Percentiles rank a stretch among this genome's conserved stretches.
These are phyloP conservation scores for Phytophthora lateralis DNA, from an alignment of 352 stramenopile species.

Conservation along the genomic window DNA sequence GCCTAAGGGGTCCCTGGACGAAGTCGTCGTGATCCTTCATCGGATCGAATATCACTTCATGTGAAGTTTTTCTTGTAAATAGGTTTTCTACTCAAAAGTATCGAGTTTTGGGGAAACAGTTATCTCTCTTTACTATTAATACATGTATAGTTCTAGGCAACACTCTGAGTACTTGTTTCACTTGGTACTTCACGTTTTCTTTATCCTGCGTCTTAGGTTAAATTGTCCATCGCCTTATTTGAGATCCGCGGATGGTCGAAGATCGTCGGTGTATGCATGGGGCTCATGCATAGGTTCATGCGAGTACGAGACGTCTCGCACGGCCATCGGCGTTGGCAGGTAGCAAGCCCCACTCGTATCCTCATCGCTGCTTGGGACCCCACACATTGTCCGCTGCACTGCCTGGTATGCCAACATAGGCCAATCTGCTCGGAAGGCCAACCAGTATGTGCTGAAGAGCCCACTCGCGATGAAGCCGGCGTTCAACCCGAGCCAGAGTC, in stretches of 20 bases:
- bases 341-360: constrained; percentile 15
- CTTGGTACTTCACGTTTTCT: constrained; percentile 1
- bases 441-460: constrained; percentile 72
- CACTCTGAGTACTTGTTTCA: not conserved
- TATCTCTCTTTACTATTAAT: not conserved
- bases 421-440: constrained; percentile 75
- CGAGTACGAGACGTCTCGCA: constrained; percentile 2
- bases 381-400: constrained; percentile 48
- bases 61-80: constrained; percentile 1
- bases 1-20: constrained; percentile 9
- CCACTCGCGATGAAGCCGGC: constrained; percentile 67
- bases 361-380: constrained; percentile 9
- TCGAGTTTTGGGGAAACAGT: not conserved
- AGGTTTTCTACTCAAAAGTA: not conserved
- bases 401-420: constrained; percentile 62
- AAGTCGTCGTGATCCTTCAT: not conserved
- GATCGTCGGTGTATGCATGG: constrained; percentile 8
- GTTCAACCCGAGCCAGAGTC: constrained; percentile 85
- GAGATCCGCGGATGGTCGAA: constrained; percentile 5
- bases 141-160: not conserved
- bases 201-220: not conserved
- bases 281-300: constrained; percentile 30
- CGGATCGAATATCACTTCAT: not conserved
- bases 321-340: constrained; percentile 4
- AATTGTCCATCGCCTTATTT: constrained; percentile 1